Base-by-base conservation (phyloP, 176 grass and related monocot species). In the Triticum turgidum region DNA sequence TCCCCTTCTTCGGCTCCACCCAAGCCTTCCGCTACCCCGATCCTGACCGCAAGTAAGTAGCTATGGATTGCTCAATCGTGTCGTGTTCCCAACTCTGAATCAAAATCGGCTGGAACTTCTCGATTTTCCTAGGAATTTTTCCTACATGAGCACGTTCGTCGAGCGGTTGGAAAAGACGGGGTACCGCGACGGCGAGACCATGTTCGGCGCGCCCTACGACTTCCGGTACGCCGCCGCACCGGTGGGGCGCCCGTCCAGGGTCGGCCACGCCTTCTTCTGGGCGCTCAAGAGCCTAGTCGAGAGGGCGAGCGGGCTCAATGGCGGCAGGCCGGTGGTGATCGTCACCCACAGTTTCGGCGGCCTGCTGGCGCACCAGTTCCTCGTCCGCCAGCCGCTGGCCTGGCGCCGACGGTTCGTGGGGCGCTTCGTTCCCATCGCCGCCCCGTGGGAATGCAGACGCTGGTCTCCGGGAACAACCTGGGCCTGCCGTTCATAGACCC, bases 201-300 rank as follows among this genome's bases (percentile, higher is more conserved):
- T 94, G n/a, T 94, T 94, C 32, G 89, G 87, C n/a, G 89, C 89
- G n/a, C 92, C 92, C 4, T 94, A 94, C 65, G 89, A 91, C 82
- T 94, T 94, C 83, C 87, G 89, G 3, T 89, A 94, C 69, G 80
- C 84, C 13, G 83, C 89, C 2, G 87, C 84, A 22, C 38, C 80
- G 32, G 17, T 22, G 11, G 80, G 83, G 51, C 89, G 79, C 73
- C 76, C 41, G 1, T 82, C 84, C 11, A 45, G n/a, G n/a, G 87
- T 87, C 7, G 86, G 87, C 34, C 38, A 65, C 8, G 73, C 39
- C 13, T 91, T 87, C 82, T 82, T 89, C 41, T 1, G 13, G 0
- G 69, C 76, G 17, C 83, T 94, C 41, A 85, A 61, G 74, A 0
- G 30, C 5, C 87, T 91, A 7, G 65, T 94, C 5, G 89, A 94